phyloP scores from a whole-genome alignment of 306 rosid species.

The Urtica urens region DNA sequence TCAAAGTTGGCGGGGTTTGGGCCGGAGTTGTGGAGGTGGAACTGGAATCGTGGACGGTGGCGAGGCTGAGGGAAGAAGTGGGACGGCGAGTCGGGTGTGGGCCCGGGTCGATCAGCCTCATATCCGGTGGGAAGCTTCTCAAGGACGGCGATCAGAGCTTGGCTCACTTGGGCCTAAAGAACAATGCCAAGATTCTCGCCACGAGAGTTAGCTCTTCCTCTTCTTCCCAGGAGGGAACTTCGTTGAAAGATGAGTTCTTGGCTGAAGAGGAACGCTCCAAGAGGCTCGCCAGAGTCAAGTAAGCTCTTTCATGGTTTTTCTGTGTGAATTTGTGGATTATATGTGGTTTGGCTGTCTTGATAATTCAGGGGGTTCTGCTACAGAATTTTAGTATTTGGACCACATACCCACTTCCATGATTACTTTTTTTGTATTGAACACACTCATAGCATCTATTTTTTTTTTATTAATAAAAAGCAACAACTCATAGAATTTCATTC shows the following conservation, averaged over 20 bases:
- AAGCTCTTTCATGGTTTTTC: conserved; percentile 1
- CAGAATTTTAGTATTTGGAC: no score
- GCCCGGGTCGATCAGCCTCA: conserved; percentile 53
- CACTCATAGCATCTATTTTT: no score
- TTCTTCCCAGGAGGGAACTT: conserved; percentile 33
- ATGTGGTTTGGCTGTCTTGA: no score
- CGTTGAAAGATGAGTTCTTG: conserved; percentile 34
- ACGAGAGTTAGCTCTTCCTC: conserved; percentile 26
- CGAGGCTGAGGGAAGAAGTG: conserved; percentile 47
- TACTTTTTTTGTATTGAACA: no score
- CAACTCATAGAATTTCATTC: no score
- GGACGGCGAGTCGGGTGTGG: conserved; percentile 54
- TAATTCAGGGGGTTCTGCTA: no score
- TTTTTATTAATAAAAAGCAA: no score
- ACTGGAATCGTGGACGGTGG: conserved; percentile 52
- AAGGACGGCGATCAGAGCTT: conserved; percentile 50
- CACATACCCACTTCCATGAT: no score
- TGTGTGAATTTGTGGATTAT: background rate
- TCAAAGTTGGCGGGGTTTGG: conserved; percentile 86
- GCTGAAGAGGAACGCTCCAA: conserved; percentile 68
- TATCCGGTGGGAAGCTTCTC: conserved; percentile 61
- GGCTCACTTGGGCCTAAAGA: conserved; percentile 45
- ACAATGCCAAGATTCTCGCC: conserved; percentile 66
- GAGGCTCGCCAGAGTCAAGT: conserved; percentile 68
- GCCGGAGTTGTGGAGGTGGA: conserved; percentile 58